Evolutionary conservation across 2,329 filamentous ascomycete species (phyloP), one percentile per base, ranked within the genome.

Genomic region (Colletotrichum incanum): DNA sequence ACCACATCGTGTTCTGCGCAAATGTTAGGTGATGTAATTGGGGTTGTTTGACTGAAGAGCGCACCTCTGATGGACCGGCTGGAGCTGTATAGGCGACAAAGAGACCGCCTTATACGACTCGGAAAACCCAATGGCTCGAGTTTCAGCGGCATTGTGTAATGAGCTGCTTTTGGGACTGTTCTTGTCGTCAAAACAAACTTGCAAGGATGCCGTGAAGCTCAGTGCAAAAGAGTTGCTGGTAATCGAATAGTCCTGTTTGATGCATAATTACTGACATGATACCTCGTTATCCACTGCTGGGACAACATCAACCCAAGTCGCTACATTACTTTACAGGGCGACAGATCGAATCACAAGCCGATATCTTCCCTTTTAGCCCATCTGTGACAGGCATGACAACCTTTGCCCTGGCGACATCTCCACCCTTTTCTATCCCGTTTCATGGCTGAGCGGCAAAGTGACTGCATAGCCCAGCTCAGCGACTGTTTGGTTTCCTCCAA

Each of bases 1-100:
- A 85, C 75, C 34, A 84, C 76, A 71, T 85, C 83, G 74, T 83
- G 79, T 74, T 84, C 83, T 84, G 47, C 49, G 20, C 23, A 31
- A 52, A 23, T 28, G 45, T 72, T 49, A 72, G 70, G 39, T 12
- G 49, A 23, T 31, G 12, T 2, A 5, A 5, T 26, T 39, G 5
- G 5, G 3, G 26, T 12, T 41, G 23, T 16, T 20, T 28, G 28
- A 4, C 7, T 14, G 34, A 26, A 3, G 14, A 5, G 31, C 58
- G 8, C 31, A 69, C 69, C 69, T 72, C 50, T 63, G 28, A 69
- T 72, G 28, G 49, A 16, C 20, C 52, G 65, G 18, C 69, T 52
- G 28, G 45, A 69, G 52, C 69, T 72, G 23, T 43, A 50, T 18
- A 39, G 20, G 41, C 65, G 58, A 58, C 59, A 69, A 11, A 63